Conservation (phyloP, 768 basidiomycete genomes). For the Mycena kentingensis region DNA sequence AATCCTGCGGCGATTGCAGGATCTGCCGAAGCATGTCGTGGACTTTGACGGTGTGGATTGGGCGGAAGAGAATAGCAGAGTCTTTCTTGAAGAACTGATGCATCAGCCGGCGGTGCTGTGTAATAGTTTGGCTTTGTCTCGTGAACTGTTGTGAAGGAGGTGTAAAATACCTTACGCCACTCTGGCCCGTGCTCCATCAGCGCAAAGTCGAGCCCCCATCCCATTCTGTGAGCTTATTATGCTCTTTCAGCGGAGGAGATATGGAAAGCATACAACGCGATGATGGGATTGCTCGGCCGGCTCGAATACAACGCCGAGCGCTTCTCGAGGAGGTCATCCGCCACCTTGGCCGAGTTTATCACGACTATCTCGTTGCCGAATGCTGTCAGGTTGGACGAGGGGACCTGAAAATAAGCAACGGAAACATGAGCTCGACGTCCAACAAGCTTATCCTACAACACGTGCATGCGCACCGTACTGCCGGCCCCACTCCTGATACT, state of each 20-base stretch:
- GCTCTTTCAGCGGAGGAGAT: background rate
- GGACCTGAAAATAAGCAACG: background rate
- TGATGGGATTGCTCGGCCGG: background rate
- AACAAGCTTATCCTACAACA: no score
- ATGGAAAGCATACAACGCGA: background rate
- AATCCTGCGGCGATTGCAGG: conserved; percentile 20
- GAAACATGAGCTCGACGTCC: no score
- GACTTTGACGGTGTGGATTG: conserved; percentile 28
- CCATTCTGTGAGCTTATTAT: conserved; percentile 29
- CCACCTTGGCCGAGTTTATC: background rate
- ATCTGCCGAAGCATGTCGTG: conserved; percentile 22
- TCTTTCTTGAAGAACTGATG: conserved; percentile 31
- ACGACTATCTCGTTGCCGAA: background rate
- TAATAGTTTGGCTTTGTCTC: background rate
- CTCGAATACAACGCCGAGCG: background rate
- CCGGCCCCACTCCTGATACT: no score
- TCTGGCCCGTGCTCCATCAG: conserved; percentile 31
- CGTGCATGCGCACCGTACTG: no score
- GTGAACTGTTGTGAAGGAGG: no score
- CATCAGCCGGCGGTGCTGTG: conserved; percentile 29
- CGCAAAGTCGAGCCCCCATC: conserved; percentile 33
- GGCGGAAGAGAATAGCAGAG: conserved; percentile 21
- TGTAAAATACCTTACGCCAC: conserved; percentile 28
- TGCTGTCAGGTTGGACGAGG: background rate
- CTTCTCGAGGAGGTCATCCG: background rate